Evolutionary conservation across 202 grass and related monocot species (phyloP).

Genomic region (Schoenoplectus tabernaemontani): DNA sequence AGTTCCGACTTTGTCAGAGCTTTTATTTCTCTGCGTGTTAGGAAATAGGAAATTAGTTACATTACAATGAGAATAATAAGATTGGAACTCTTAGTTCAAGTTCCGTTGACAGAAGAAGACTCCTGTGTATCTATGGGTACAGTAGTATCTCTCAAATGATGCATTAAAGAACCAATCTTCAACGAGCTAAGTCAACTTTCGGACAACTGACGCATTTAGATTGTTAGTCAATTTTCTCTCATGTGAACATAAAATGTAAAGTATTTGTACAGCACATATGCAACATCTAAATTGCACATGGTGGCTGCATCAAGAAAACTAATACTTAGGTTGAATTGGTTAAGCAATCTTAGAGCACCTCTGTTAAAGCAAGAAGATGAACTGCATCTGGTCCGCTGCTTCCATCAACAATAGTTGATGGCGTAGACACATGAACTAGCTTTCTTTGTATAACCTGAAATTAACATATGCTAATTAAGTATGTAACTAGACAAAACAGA

Average conservation of each 20-base stretch:
- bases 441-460: slow-evolving; percentile 83
- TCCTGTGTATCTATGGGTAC: background rate
- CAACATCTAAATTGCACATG: background rate
- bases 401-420: slow-evolving; percentile 57
- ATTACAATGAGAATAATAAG: slow-evolving; percentile 5
- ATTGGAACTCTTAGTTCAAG: background rate
- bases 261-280: background rate
- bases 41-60: background rate
- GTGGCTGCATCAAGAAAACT: background rate
- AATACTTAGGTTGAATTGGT: background rate
- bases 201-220: background rate
- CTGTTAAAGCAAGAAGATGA: slow-evolving; percentile 93
- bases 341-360: slow-evolving; percentile 43
- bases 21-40: slow-evolving; percentile 17
- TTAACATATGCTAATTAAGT: slow-evolving; percentile 17
- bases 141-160: background rate
- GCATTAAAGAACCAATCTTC: background rate
- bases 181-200: background rate
- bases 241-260: background rate
- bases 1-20: slow-evolving; percentile 21
- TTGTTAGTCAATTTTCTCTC: background rate
- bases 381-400: slow-evolving; percentile 70
- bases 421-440: slow-evolving; percentile 69
- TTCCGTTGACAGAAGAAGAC: background rate
- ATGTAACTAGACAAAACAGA: background rate